phyloP scores from a whole-genome alignment of 2,329 filamentous ascomycete genomes.

The Nigrospora sphaerica region DNA sequence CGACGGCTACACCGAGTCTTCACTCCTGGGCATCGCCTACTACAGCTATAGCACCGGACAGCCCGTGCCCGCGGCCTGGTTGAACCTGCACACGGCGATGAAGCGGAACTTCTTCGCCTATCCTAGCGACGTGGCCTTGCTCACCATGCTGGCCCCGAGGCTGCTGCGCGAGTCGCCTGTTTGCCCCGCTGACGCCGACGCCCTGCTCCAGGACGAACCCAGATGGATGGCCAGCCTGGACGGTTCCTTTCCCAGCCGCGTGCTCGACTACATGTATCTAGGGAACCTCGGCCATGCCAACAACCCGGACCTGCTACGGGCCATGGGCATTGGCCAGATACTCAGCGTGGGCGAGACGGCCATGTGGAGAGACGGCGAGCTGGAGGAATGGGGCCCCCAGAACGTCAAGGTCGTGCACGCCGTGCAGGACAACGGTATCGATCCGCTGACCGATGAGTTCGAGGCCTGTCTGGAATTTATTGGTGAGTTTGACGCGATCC shows the following conservation, averaged over 20 bases:
- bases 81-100: slow-evolving; percentile 72
- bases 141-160: slow-evolving; percentile 70
- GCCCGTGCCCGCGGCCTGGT: slow-evolving; percentile 78
- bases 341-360: slow-evolving; percentile 88
- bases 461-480: slow-evolving; percentile 84
- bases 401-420: slow-evolving; percentile 76
- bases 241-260: slow-evolving; percentile 81
- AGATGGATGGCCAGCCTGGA: slow-evolving; percentile 79
- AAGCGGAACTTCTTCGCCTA: slow-evolving; percentile 95
- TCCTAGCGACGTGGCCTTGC: slow-evolving; percentile 75
- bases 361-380: slow-evolving; percentile 67
- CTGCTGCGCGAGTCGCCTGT: slow-evolving; percentile 66
- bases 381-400: slow-evolving; percentile 66
- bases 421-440: slow-evolving; percentile 95
- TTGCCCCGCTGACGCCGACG: slow-evolving; percentile 42
- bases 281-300: slow-evolving; percentile 92
- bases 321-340: slow-evolving; percentile 78
- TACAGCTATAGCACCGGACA: slow-evolving; percentile 84
- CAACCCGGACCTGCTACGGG: slow-evolving; percentile 74
- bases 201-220: slow-evolving; percentile 54
- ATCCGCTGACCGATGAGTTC: slow-evolving; percentile 82
- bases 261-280: slow-evolving; percentile 92
- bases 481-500: slow-evolving; percentile 49
- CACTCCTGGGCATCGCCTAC: slow-evolving; percentile 83
- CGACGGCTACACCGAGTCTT: slow-evolving; percentile 94